Conservation (phyloP, 768 basidiomycete genomes). For the Hericium coralloides region DNA sequence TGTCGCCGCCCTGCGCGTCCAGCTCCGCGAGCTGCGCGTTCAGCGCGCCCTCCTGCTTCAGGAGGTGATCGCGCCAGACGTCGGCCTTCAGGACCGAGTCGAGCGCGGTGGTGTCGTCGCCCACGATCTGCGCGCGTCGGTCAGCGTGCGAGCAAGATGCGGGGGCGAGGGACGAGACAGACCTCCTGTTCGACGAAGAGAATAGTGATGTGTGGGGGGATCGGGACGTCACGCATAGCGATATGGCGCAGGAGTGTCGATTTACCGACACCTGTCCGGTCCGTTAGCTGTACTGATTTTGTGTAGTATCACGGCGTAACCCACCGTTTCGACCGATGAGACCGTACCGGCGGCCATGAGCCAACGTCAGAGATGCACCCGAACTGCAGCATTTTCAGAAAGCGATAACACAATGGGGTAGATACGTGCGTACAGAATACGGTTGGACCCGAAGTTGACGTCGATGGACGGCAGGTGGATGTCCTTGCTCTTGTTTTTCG, state of each 20-base stretch:
- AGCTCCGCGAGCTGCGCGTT: constrained; percentile 66
- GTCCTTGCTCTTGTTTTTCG: constrained; percentile 96
- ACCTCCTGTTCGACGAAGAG: constrained; percentile 98
- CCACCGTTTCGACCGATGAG: constrained; percentile 62
- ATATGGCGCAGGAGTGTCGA: constrained; percentile 92
- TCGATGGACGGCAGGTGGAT: constrained; percentile 93
- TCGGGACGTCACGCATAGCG: constrained; percentile 88
- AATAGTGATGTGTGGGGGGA: constrained; percentile 92
- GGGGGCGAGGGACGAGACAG: constrained; percentile 9
- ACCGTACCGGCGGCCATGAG: constrained; percentile 85
- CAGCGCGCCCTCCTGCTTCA: constrained; percentile 74
- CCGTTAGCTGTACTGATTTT: too few species aligned
- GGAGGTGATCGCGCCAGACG: constrained; percentile 91
- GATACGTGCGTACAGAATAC: constrained; percentile 60
- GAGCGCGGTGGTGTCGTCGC: constrained; percentile 87
- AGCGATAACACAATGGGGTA: neutral
- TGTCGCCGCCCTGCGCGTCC: constrained; percentile 69
- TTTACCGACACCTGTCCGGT: constrained; percentile 63
- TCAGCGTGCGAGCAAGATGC: neutral
- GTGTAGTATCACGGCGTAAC: neutral
- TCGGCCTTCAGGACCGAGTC: constrained; percentile 99
- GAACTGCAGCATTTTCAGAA: constrained; percentile 35
- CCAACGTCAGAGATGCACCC: constrained; percentile 79
- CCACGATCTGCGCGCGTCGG: constrained; percentile 54
- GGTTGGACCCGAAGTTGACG: constrained; percentile 91